phyloP scores from a whole-genome alignment of 768 basidiomycete species.

The Kwoniella sp. region DNA sequence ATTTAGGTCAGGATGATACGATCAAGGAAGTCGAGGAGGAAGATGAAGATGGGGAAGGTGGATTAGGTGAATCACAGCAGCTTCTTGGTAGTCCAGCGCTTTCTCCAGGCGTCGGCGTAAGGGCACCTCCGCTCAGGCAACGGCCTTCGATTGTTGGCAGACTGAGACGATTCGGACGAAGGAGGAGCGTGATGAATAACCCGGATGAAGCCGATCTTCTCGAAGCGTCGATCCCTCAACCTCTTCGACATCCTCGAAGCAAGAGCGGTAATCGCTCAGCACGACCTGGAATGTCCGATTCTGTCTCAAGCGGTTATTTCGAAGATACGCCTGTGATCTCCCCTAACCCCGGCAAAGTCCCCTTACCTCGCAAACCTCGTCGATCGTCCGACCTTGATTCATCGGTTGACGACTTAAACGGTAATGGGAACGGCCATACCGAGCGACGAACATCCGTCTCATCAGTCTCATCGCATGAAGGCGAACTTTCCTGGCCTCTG shows the following conservation, averaged over 20 bases:
- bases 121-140: not conserved
- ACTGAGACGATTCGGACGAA: conserved; percentile 22
- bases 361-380: conserved; percentile 7
- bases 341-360: conserved; percentile 5
- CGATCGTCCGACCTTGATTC: conserved; percentile 35
- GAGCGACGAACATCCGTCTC: conserved; percentile 44
- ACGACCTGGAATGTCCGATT: conserved; percentile 21
- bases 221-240: conserved; percentile 40
- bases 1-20: conserved; percentile 41
- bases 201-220: conserved; percentile 50
- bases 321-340: conserved; percentile 7
- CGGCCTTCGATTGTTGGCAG: conserved; percentile 19
- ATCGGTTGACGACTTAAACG: conserved; percentile 23
- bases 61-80: conserved; percentile 18
- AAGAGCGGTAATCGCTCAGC: conserved; percentile 15
- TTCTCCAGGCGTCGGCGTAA: not conserved
- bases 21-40: conserved; percentile 54
- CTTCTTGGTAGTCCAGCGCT: conserved; percentile 15
- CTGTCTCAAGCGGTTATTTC: conserved; percentile 17
- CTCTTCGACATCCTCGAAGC: conserved; percentile 17
- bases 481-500: conserved; percentile 28
- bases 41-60: conserved; percentile 30
- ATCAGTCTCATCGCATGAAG: conserved; percentile 45
- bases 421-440: conserved; percentile 8
- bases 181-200: conserved; percentile 24